phyloP scores from a whole-genome alignment of 2,329 filamentous ascomycete genomes.

The Remersonia thermophila region DNA sequence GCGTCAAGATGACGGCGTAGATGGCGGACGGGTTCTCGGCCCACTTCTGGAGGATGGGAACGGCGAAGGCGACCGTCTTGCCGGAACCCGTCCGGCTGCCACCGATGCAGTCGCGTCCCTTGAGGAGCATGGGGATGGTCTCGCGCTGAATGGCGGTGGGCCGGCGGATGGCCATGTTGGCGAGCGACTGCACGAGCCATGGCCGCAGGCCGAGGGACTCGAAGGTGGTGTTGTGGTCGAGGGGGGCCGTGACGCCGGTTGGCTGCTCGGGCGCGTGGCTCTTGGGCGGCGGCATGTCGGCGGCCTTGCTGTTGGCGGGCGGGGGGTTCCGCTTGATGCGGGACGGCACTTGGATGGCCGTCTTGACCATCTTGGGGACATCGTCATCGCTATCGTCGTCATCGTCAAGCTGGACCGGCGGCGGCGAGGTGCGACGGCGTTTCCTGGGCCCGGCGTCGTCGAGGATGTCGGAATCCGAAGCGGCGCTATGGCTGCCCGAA shows the following conservation, averaged over 20 bases:
- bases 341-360: conserved; percentile 38
- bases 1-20: conserved; percentile 79
- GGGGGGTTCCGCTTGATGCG: conserved; percentile 31
- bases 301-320: conserved; percentile 4
- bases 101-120: conserved; percentile 87
- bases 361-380: conserved; percentile 22
- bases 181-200: conserved; percentile 78
- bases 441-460: conserved; percentile 34
- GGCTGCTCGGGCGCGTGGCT: conserved; percentile 5
- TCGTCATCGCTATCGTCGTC: conserved; percentile 15
- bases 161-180: conserved; percentile 64
- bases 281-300: conserved; percentile 1
- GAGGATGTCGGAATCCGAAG: conserved; percentile 14
- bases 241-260: conserved; percentile 34
- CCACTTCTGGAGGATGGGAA: conserved; percentile 89
- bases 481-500: not conserved
- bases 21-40: conserved; percentile 84
- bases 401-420: conserved; percentile 7
- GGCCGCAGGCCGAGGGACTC: conserved; percentile 60
- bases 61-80: conserved; percentile 93
- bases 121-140: conserved; percentile 85
- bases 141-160: conserved; percentile 88
- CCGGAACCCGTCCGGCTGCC: conserved; percentile 90
- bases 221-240: conserved; percentile 52
- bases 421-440: conserved; percentile 28